Evolutionary conservation across 1,139 yeast species (phyloP), one percentile per base, ranked within the genome.

Genomic region (Suhomyces chickasaworum): DNA sequence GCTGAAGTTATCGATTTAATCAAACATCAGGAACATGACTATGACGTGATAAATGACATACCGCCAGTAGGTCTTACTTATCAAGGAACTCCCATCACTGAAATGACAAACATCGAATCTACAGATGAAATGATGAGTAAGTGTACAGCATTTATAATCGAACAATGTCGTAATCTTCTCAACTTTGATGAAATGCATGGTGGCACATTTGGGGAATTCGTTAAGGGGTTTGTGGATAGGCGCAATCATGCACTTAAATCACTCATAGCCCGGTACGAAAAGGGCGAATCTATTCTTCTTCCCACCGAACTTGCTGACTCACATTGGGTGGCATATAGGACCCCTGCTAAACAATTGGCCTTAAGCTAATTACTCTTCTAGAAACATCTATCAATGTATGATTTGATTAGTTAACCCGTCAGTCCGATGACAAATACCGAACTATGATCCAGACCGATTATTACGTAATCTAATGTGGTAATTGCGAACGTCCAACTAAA

Each of bases 41-140:
- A 41, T 5, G 59, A 54, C 13, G 37, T 48, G 4, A 48, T 59
- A 9, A 46, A 47, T 12, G 60, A 53, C 6, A 39, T 52, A 5
- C 56, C 51, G 1, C 54, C 56, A 1, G 54, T 56, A 12, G 63
- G 64, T 1, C 52, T 59, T 12, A 45, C 29, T 7, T 51, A 41
- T 37, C 41, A 56, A 18, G 56, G 54, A 13, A 41, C 47, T 6
- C 45, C 49, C 17, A 46, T 55, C 44, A 42, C 41, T 5, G 44
- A 41, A n/a, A 27, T 29, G 17, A 25, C 40, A 15, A 17, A 16
- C 13, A 30, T 46, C 9, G 38, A 42, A 3, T n/a, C 39, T 8
- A 36, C 42, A 0, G 36, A 31, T 10, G 43, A 29, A 1, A 20
- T 47, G 42, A 35, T 25, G 10, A 27, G 23, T 5, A 23, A 37